These are phyloP conservation scores for Phytophthora ohioensis DNA, from an alignment of 352 stramenopile genomes.

Conservation along the genomic window DNA sequence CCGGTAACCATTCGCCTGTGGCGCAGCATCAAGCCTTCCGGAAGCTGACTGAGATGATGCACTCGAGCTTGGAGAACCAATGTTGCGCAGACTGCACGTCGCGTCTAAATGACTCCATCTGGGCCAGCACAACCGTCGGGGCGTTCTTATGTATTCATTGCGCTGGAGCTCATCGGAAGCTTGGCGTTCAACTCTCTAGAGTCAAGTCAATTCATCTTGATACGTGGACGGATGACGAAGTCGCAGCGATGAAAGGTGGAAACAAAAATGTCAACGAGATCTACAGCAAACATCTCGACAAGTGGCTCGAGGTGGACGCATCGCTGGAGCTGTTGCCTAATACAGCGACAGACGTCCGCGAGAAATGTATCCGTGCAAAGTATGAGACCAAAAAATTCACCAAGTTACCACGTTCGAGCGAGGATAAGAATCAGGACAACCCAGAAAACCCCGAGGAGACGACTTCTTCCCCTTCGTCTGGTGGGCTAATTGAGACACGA, in stretches of 20 bases:
- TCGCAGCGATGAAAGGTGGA: constrained; percentile 72
- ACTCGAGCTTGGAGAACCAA: constrained; percentile 68
- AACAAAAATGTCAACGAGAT: constrained; percentile 74
- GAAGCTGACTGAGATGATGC: constrained; percentile 74
- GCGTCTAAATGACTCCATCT: constrained; percentile 87
- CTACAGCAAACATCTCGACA: constrained; percentile 65
- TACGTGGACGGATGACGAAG: constrained; percentile 78
- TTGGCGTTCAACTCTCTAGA: constrained; percentile 95
- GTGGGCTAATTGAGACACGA: constrained; percentile 26
- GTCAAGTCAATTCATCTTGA: constrained; percentile 87
- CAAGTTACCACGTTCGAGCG: constrained; percentile 45
- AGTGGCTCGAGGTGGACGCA: constrained; percentile 58
- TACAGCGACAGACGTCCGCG: constrained; percentile 48
- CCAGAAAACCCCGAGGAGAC: constrained; percentile 63
- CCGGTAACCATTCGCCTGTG: constrained; percentile 28
- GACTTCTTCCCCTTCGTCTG: constrained; percentile 5
- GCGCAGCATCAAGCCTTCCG: constrained; percentile 51
- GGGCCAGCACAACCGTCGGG: constrained; percentile 94
- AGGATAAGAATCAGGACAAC: constrained; percentile 66
- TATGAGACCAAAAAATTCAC: constrained; percentile 78
- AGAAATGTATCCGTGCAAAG: constrained; percentile 73
- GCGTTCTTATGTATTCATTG: constrained; percentile 97
- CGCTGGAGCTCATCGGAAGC: constrained; percentile 93
- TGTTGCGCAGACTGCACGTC: constrained; percentile 83
- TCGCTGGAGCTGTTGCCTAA: constrained; percentile 50